These are phyloP conservation scores for Lentinula detonsa DNA, from an alignment of 768 basidiomycete genomes.

Conservation along the genomic window DNA sequence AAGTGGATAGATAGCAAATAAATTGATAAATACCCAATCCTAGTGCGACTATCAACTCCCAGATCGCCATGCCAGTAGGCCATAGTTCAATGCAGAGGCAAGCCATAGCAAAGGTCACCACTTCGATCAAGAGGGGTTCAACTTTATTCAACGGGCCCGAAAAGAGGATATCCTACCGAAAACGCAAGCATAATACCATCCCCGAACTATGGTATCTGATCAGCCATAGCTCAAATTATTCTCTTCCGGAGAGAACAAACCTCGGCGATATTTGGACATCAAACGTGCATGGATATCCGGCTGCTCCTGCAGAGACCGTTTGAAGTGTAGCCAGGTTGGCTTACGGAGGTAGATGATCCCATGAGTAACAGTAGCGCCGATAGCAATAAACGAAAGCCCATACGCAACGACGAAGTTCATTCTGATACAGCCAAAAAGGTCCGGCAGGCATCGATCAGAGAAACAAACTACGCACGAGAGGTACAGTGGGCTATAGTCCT, in stretches of 20 bases:
- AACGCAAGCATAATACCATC: slow-evolving; percentile 45
- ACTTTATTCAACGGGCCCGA: slow-evolving; percentile 5
- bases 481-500: slow-evolving; percentile 6
- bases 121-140: slow-evolving; percentile 2
- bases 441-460: too few species aligned
- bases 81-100: slow-evolving; percentile 28
- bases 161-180: slow-evolving; percentile 21
- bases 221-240: slow-evolving; percentile 11
- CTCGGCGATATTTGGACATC: slow-evolving; percentile 49
- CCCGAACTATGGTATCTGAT: slow-evolving; percentile 31
- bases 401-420: slow-evolving; percentile 4
- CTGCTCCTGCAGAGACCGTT: slow-evolving; percentile 44
- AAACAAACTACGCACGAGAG: background rate
- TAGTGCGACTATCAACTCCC: slow-evolving; percentile 25
- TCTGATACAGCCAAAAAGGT: background rate
- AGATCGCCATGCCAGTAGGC: slow-evolving; percentile 34
- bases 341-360: slow-evolving; percentile 50
- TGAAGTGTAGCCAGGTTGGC: slow-evolving; percentile 48
- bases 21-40: slow-evolving; percentile 16
- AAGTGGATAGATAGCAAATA: background rate
- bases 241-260: slow-evolving; percentile 20
- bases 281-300: slow-evolving; percentile 57
- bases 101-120: slow-evolving; percentile 26
- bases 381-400: slow-evolving; percentile 31
- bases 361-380: slow-evolving; percentile 30